These are phyloP conservation scores for Entomortierella chlamydospora DNA, from an alignment of 192 early-diverging fungal genomes.

Conservation along the genomic window DNA sequence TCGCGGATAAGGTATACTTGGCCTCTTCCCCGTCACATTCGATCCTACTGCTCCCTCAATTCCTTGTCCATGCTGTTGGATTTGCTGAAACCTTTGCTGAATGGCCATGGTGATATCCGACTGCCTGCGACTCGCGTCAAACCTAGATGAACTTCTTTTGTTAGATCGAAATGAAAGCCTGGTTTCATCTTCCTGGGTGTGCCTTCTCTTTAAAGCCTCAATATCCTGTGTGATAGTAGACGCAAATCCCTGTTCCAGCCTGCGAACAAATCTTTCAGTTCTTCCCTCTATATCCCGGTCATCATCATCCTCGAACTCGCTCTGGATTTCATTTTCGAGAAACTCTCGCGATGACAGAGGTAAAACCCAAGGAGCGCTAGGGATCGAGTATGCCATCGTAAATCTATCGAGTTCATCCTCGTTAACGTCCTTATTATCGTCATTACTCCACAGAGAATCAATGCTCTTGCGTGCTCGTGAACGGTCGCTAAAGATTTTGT, in stretches of 20 bases:
- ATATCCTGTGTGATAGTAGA: constrained; percentile 36
- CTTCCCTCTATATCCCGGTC: not conserved
- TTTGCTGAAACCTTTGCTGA: constrained; percentile 1
- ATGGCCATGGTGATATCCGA: constrained; percentile 25
- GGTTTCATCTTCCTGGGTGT: not conserved
- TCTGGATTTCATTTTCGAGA: constrained; percentile 9
- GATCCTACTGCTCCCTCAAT: not conserved
- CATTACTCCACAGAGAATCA: constrained; percentile 27
- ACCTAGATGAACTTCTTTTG: constrained; percentile 1
- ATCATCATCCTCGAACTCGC: constrained; percentile 24
- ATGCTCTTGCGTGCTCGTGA: constrained; percentile 12
- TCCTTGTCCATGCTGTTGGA: constrained; percentile 1
- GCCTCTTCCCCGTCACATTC: not conserved
- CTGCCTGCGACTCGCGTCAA: constrained; percentile 7
- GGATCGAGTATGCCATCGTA: constrained; percentile 23
- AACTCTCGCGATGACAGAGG: constrained; percentile 4
- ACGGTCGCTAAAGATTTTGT: constrained; percentile 35
- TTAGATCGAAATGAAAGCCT: constrained; percentile 5
- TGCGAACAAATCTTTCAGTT: constrained; percentile 2
- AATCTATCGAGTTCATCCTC: constrained; percentile 13
- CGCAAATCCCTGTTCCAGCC: constrained; percentile 5
- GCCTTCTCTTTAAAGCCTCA: constrained; percentile 22
- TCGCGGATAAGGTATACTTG: not conserved
- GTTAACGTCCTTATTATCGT: constrained; percentile 10
- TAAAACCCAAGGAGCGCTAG: not conserved